Evolutionary conservation across 2,329 filamentous ascomycete genomes (phyloP).

Genomic region (Aspergillus ruber): DNA sequence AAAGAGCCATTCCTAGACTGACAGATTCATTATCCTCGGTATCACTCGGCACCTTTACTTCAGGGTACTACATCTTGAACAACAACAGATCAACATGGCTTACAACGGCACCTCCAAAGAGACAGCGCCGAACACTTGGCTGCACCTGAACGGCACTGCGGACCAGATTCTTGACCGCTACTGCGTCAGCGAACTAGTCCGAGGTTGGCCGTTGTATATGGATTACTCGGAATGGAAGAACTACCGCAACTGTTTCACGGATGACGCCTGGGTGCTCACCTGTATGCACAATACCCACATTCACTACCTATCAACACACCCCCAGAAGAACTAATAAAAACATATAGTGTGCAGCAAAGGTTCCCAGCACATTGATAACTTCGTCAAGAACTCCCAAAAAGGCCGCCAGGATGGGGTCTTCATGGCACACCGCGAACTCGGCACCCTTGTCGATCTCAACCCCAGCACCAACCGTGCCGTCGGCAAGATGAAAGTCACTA

Average conservation of each 20-base stretch:
- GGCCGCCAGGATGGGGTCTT: background rate
- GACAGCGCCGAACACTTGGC: constrained; percentile 13
- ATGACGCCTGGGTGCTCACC: constrained; percentile 43
- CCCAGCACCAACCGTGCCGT: background rate
- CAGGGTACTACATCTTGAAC: too few relatives aligned
- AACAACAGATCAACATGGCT: constrained; percentile 6
- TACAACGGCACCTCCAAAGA: constrained; percentile 21
- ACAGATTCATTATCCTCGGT: too few relatives aligned
- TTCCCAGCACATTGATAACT: background rate
- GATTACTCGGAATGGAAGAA: constrained; percentile 51
- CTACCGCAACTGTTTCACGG: constrained; percentile 44
- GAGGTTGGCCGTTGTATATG: constrained; percentile 50
- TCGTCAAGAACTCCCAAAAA: background rate
- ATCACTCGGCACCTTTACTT: too few relatives aligned
- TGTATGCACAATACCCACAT: constrained; percentile 25
- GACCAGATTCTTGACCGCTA: constrained; percentile 41
- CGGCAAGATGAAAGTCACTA: background rate
- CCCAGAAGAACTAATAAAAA: background rate
- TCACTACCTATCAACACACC: background rate
- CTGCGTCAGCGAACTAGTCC: constrained; percentile 47
- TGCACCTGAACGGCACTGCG: constrained; percentile 41
- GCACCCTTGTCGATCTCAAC: background rate
- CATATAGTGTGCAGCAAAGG: background rate
- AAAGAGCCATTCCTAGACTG: too few relatives aligned
- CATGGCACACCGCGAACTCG: background rate